phyloP scores from a whole-genome alignment of 495 filamentous ascomycete genomes.

The Echria macrotheca region DNA sequence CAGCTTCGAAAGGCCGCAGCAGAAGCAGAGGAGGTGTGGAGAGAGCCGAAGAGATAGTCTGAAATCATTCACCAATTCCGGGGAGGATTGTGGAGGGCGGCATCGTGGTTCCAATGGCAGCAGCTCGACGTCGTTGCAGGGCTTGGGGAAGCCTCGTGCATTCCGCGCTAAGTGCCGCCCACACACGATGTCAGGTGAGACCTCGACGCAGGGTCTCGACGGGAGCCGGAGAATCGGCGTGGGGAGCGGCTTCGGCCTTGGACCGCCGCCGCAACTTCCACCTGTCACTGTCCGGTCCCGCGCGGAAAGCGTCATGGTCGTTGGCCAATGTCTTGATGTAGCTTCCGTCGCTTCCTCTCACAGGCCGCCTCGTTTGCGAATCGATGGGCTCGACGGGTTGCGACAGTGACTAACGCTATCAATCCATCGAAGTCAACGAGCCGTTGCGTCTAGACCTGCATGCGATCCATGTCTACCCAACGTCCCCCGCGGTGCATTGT shows the following conservation, averaged over 20 bases:
- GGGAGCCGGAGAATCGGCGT: no score
- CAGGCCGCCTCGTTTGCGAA: slow-evolving; percentile 27
- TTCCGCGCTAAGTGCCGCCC: slow-evolving; percentile 19
- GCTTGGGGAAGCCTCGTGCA: slow-evolving; percentile 8
- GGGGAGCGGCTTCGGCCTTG: slow-evolving; percentile 8
- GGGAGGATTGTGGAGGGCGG: slow-evolving; percentile 13
- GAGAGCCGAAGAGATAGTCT: slow-evolving; percentile 3
- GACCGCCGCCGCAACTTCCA: no score
- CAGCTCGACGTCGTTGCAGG: slow-evolving; percentile 4
- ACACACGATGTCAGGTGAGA: slow-evolving; percentile 31
- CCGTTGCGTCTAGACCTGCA: slow-evolving; percentile 24
- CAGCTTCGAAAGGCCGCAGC: slow-evolving; percentile 18
- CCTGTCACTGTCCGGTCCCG: no score
- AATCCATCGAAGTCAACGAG: slow-evolving; percentile 4
- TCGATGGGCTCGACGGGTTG: slow-evolving; percentile 7
- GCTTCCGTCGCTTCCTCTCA: slow-evolving; percentile 13
- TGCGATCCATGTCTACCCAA: slow-evolving; percentile 25
- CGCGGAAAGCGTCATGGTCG: slow-evolving; percentile 14
- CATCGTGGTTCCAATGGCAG: slow-evolving; percentile 28
- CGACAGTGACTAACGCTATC: slow-evolving; percentile 21
- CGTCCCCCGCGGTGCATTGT: slow-evolving; percentile 18
- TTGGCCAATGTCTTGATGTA: slow-evolving; percentile 17
- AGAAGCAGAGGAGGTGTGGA: slow-evolving; percentile 17
- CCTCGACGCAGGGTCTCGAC: slow-evolving; percentile 12
- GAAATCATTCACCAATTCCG: slow-evolving; percentile 8